A percentile compares a stretch with the other conserved stretches of the same genome.
Evolutionary conservation across 148 eudicot genomes (phyloP).

Genomic region (Rhododendron henanense): DNA sequence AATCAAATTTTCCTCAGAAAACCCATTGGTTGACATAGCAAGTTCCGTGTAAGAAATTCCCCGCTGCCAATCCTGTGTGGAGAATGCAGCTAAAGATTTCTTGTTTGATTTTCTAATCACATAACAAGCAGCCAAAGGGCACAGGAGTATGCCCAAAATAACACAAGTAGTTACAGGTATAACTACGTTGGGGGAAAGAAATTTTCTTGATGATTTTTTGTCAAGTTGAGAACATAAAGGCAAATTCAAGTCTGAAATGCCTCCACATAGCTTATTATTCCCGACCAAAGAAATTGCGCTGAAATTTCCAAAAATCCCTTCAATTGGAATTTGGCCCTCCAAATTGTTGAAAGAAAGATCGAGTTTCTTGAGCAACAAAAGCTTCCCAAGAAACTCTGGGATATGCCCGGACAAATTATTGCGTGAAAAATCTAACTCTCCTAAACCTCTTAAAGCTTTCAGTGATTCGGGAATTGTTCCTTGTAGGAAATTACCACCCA

Average conservation of each 20-base stretch:
- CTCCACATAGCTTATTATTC: constrained; percentile 38
- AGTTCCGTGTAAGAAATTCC: constrained; percentile 22
- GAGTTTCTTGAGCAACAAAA: constrained; percentile 9
- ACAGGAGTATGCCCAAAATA: background rate
- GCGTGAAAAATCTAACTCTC: constrained; percentile 31
- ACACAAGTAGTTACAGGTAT: background rate
- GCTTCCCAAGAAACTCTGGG: constrained; percentile 24
- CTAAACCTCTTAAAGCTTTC: constrained; percentile 18
- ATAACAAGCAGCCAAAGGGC: background rate
- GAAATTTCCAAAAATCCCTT: constrained; percentile 34
- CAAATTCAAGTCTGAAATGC: constrained; percentile 25
- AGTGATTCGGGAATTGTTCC: constrained; percentile 31
- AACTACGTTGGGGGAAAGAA: background rate
- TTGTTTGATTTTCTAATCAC: background rate
- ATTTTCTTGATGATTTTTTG: background rate
- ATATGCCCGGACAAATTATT: constrained; percentile 39
- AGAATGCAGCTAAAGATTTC: background rate
- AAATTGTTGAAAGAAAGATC: constrained; percentile 34
- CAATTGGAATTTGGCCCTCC: constrained; percentile 32
- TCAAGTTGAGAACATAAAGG: constrained; percentile 21
- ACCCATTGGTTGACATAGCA: constrained; percentile 16
- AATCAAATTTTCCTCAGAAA: constrained; percentile 19
- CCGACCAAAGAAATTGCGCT: constrained; percentile 24
- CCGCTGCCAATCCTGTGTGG: too few species aligned
- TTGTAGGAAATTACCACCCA: constrained; percentile 23